Percentiles rank a stretch among this genome's conserved stretches.
These are phyloP conservation scores for Fusarium sp. DNA, from an alignment of 2,329 filamentous ascomycete species.

Conservation along the genomic window DNA sequence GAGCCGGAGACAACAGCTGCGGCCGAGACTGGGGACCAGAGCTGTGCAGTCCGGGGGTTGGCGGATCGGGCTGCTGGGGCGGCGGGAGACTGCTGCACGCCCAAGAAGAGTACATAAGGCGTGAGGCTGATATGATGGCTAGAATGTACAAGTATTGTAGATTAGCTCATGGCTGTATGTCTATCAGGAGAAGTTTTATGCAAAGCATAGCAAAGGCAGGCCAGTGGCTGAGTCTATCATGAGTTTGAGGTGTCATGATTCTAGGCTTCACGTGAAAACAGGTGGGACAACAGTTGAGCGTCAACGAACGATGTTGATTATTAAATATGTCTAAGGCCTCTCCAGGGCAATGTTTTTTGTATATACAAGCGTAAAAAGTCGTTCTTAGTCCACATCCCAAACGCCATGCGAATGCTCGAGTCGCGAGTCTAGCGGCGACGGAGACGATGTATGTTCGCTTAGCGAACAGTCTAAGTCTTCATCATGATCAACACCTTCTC, in stretches of 20 bases:
- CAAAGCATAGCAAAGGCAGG: background rate
- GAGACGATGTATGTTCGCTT: constrained; percentile 36
- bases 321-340: constrained; percentile 54
- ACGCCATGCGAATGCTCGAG: constrained; percentile 52
- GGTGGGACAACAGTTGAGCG: background rate
- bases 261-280: background rate
- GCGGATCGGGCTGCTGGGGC: constrained; percentile 62
- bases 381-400: constrained; percentile 49
- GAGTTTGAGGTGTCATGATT: constrained; percentile 1
- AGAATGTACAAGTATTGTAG: constrained; percentile 1
- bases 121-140: background rate
- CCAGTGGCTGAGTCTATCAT: background rate
- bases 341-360: constrained; percentile 47
- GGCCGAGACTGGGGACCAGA: constrained; percentile 43
- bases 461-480: constrained; percentile 45
- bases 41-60: constrained; percentile 59
- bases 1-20: constrained; percentile 45
- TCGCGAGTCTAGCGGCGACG: constrained; percentile 37
- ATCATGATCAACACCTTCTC: constrained; percentile 42
- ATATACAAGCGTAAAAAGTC: constrained; percentile 52
- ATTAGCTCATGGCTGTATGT: background rate
- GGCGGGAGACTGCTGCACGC: constrained; percentile 69
- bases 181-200: background rate
- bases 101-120: constrained; percentile 55
- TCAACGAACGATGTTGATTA: constrained; percentile 52